phyloP scores from a whole-genome alignment of 352 stramenopile species.

The Phytophthora foliorum region DNA sequence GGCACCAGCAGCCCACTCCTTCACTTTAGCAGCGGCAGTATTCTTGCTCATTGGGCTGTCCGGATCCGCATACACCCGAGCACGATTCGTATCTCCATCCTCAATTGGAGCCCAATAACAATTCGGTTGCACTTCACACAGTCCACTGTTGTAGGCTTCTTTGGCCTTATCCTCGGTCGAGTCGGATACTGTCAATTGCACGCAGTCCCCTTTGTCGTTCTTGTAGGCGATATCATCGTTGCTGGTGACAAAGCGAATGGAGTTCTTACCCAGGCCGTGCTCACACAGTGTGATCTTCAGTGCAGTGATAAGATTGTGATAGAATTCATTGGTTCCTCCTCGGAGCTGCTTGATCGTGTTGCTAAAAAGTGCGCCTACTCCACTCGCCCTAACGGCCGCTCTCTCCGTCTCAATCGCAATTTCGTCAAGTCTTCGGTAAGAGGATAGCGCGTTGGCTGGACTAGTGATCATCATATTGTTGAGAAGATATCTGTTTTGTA shows the following conservation, averaged over 20 bases:
- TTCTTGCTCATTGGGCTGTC: constrained; percentile 36
- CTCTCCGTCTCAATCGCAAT: constrained; percentile 3
- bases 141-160: constrained; percentile 42
- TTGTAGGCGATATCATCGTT: constrained; percentile 49
- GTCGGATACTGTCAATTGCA: constrained; percentile 34
- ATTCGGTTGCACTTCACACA: constrained; percentile 68
- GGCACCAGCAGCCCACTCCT: constrained; percentile 50
- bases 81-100: constrained; percentile 32
- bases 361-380: constrained; percentile 49
- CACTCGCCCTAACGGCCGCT: constrained; percentile 43
- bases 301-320: constrained; percentile 61
- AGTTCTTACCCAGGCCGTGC: constrained; percentile 34
- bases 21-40: constrained; percentile 37
- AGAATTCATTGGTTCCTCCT: constrained; percentile 61
- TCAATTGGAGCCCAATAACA: constrained; percentile 67
- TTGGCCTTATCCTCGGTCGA: constrained; percentile 26
- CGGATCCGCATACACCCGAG: constrained; percentile 35
- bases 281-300: constrained; percentile 65
- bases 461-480: not conserved
- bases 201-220: constrained; percentile 43
- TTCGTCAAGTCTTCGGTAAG: constrained; percentile 17
- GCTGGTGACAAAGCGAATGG: constrained; percentile 44
- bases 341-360: constrained; percentile 61
- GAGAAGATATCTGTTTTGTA: not conserved
- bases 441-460: constrained; percentile 2